These are phyloP conservation scores for Pichia exigua DNA, from an alignment of 805 yeast species.

Conservation along the genomic window DNA sequence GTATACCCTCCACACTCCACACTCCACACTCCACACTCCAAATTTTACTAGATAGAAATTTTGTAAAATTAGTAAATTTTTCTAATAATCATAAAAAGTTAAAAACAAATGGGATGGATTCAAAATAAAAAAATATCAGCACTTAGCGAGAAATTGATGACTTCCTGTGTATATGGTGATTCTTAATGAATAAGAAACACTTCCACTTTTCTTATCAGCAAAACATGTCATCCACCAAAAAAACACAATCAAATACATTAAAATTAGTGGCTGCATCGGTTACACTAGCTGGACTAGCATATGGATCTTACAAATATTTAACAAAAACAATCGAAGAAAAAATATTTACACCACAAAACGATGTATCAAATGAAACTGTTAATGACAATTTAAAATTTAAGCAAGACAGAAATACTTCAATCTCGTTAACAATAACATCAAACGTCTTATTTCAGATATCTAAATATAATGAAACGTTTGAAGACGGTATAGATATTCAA, in stretches of 20 bases:
- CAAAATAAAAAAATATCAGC: no score
- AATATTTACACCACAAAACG: not conserved
- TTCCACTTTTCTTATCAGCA: no score
- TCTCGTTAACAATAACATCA: slow-evolving; percentile 17
- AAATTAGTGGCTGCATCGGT: not conserved
- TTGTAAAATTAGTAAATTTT: not conserved
- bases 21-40: not conserved
- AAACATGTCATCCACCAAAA: not conserved
- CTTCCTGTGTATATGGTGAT: no score
- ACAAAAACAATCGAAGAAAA: not conserved
- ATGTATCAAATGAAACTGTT: not conserved
- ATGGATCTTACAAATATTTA: not conserved
- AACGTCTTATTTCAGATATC: slow-evolving; percentile 7
- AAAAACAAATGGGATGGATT: no score
- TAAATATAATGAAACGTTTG: slow-evolving; percentile 4
- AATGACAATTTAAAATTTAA: slow-evolving; percentile 1
- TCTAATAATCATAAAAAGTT: no score
- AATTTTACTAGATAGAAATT: not conserved
- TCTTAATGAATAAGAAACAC: no score
- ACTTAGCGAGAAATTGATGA: no score
- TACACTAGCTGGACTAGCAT: not conserved
- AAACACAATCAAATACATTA: not conserved
- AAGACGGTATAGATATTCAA: slow-evolving; percentile 7
- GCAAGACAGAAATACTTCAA: slow-evolving; percentile 6
- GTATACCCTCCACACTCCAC: not conserved